Evolutionary conservation across 2,329 filamentous ascomycete genomes (phyloP).

Genomic region (Xylaria hypoxylon): DNA sequence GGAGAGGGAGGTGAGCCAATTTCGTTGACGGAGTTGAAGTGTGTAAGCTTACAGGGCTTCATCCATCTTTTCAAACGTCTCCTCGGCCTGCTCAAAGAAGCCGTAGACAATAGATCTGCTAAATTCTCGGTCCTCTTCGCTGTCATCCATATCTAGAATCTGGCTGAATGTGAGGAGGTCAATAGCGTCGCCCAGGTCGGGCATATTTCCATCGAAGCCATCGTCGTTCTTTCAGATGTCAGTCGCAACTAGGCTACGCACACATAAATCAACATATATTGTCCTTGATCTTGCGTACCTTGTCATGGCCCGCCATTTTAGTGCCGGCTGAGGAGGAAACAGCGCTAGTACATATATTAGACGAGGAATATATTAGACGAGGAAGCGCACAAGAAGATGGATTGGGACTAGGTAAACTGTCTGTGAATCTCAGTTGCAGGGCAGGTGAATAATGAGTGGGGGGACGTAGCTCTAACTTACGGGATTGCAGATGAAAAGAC

Average conservation of each 20-base stretch:
- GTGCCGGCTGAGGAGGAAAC: slow-evolving; percentile 11
- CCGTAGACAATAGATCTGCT: slow-evolving; percentile 88
- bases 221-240: slow-evolving; percentile 57
- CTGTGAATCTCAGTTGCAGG: slow-evolving; percentile 14
- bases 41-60: slow-evolving; percentile 75
- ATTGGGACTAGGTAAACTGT: slow-evolving; percentile 17
- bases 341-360: slow-evolving; percentile 27
- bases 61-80: slow-evolving; percentile 89
- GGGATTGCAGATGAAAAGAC: slow-evolving; percentile 18
- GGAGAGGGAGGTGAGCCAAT: slow-evolving; percentile 26
- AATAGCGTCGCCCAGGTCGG: slow-evolving; percentile 79
- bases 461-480: slow-evolving; percentile 21
- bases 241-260: slow-evolving; percentile 9
- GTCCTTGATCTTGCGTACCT: slow-evolving; percentile 44
- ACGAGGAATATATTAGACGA: slow-evolving; percentile 20
- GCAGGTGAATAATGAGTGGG: slow-evolving; percentile 10
- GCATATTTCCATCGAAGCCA: slow-evolving; percentile 61
- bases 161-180: slow-evolving; percentile 87
- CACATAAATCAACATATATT: background rate
- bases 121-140: slow-evolving; percentile 86
- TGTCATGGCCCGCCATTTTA: slow-evolving; percentile 46
- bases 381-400: slow-evolving; percentile 19
- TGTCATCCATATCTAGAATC: slow-evolving; percentile 98
- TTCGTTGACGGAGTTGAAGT: slow-evolving; percentile 13
- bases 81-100: slow-evolving; percentile 91